These are phyloP conservation scores for Trichoderma sp. DNA, from an alignment of 2,329 filamentous ascomycete species.

Conservation along the genomic window DNA sequence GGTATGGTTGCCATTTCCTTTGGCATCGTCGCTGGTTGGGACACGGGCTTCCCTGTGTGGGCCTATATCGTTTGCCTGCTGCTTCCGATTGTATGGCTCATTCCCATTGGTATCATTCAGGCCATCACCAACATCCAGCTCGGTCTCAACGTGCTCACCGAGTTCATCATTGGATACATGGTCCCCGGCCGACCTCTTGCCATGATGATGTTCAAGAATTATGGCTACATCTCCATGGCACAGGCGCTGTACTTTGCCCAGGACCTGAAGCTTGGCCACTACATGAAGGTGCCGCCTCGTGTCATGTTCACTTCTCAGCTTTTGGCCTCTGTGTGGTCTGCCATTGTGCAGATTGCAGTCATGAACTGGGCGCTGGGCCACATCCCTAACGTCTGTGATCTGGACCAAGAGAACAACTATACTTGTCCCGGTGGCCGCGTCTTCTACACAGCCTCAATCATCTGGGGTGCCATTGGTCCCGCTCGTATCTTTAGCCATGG, in stretches of 20 bases:
- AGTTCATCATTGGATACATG: conserved; percentile 72
- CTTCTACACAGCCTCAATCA: conserved; percentile 66
- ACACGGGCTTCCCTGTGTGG: conserved; percentile 57
- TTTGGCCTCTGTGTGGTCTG: conserved; percentile 58
- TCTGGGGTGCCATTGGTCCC: conserved; percentile 73
- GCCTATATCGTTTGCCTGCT: conserved; percentile 56
- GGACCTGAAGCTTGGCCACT: conserved; percentile 66
- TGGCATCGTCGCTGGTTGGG: conserved; percentile 53
- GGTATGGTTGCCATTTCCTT: conserved; percentile 55
- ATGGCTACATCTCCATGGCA: conserved; percentile 65
- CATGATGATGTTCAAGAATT: conserved; percentile 78
- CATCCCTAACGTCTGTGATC: conserved; percentile 61
- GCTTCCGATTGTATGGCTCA: conserved; percentile 56
- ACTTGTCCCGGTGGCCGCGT: conserved; percentile 54
- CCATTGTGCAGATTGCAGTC: conserved; percentile 60
- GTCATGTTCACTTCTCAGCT: conserved; percentile 60
- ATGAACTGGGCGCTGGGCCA: conserved; percentile 63
- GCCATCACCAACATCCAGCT: conserved; percentile 62
- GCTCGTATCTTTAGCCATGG: conserved; percentile 63
- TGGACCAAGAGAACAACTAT: conserved; percentile 53
- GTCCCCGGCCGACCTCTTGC: conserved; percentile 66
- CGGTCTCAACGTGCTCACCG: conserved; percentile 68
- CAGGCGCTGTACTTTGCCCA: conserved; percentile 64
- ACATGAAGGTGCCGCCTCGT: conserved; percentile 64
- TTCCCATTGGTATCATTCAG: conserved; percentile 60